phyloP scores from a whole-genome alignment of 441 rosid genomes.

The Pelargonium cotyledonis region DNA sequence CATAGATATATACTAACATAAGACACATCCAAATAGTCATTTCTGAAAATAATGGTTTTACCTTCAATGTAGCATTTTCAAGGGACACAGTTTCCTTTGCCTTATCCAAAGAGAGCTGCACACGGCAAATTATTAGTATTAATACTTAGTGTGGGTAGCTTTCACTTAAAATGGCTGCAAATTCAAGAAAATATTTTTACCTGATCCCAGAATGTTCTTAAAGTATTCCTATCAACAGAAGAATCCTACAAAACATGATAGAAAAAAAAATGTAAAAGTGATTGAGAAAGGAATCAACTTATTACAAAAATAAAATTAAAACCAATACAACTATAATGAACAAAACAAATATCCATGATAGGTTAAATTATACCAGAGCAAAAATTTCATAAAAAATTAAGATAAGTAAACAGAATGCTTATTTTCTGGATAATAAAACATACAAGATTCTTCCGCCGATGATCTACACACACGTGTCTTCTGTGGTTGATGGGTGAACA shows the following conservation, averaged over 20 bases:
- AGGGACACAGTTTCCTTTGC: conserved; percentile 66
- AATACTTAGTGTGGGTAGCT: neutral
- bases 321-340: neutral
- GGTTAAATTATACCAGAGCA: neutral
- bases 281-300: neutral
- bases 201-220: conserved; percentile 84
- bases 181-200: conserved; percentile 26
- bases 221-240: conserved; percentile 59
- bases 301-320: neutral
- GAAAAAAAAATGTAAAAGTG: too few species aligned
- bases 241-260: conserved; percentile 47
- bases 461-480: conserved; percentile 84
- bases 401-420: conserved; percentile 10
- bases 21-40: conserved; percentile 4
- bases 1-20: neutral
- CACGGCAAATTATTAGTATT: conserved; percentile 20
- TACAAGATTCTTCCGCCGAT: conserved; percentile 67
- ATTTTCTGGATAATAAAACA: conserved; percentile 40
- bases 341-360: neutral
- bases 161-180: conserved; percentile 6
- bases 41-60: conserved; percentile 22
- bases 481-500: conserved; percentile 77
- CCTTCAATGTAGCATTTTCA: conserved; percentile 59
- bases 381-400: neutral
- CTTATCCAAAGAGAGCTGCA: conserved; percentile 65